Conservation (phyloP, 1,284 basidiomycete species). For the Inonotus obliquus region DNA sequence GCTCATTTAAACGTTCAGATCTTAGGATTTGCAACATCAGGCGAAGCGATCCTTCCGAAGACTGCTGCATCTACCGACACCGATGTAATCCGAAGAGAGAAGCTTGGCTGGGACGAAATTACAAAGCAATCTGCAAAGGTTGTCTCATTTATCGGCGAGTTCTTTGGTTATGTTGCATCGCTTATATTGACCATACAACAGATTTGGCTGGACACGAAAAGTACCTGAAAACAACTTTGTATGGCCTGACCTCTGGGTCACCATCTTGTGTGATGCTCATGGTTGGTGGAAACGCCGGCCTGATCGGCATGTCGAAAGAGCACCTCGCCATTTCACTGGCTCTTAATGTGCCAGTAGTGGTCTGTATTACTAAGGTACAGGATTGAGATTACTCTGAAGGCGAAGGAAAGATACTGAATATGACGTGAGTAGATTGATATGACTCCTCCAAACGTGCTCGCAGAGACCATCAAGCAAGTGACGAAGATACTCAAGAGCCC, state of each 20-base stretch:
- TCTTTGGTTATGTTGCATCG: slow-evolving; percentile 4
- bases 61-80: slow-evolving; percentile 47
- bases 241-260: slow-evolving; percentile 90
- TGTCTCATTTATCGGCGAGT: slow-evolving; percentile 84
- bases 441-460: slow-evolving; percentile 90
- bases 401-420: slow-evolving; percentile 1
- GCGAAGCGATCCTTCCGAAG: slow-evolving; percentile 70
- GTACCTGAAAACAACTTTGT: slow-evolving; percentile 91
- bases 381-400: neutral
- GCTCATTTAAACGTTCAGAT: slow-evolving; percentile 48
- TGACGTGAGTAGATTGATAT: slow-evolving; percentile 79
- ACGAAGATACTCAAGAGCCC: slow-evolving; percentile 91
- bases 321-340: slow-evolving; percentile 94
- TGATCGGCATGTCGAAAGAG: slow-evolving; percentile 98
- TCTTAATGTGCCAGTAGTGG: slow-evolving; percentile 88
- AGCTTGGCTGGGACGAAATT: slow-evolving; percentile 95
- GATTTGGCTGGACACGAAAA: slow-evolving; percentile 90
- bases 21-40: slow-evolving; percentile 74
- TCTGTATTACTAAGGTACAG: slow-evolving; percentile 88
- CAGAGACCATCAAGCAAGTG: slow-evolving; percentile 89
- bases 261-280: slow-evolving; percentile 96
- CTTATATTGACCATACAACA: slow-evolving; percentile 26
- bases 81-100: slow-evolving; percentile 72
- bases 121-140: slow-evolving; percentile 89
- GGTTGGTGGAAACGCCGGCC: slow-evolving; percentile 91